Percentiles rank a stretch among this genome's conserved stretches.
These are phyloP conservation scores for Ilex aquifolium DNA, from an alignment of 257 asterid genomes.

Conservation along the genomic window DNA sequence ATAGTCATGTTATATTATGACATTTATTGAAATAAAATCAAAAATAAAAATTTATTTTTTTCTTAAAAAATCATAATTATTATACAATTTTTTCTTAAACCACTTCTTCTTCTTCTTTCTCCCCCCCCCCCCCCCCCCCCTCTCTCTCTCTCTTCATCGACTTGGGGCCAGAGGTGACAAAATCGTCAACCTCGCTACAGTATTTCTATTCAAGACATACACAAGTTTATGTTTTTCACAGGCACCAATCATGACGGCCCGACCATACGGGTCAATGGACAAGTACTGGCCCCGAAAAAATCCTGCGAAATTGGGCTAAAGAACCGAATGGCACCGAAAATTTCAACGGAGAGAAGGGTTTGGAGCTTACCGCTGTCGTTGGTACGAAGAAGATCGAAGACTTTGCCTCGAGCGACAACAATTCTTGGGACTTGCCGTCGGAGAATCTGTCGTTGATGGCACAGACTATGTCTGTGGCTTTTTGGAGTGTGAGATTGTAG, in stretches of 20 bases:
- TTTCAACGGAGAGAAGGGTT: constrained; percentile 78
- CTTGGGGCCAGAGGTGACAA: constrained; percentile 85
- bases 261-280: constrained; percentile 95
- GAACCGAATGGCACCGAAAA: constrained; percentile 91
- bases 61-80: too few species aligned
- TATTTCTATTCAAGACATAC: constrained; percentile 92
- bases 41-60: too few species aligned
- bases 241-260: constrained; percentile 98
- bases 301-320: constrained; percentile 91
- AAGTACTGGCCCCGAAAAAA: constrained; percentile 94
- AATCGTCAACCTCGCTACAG: constrained; percentile 91
- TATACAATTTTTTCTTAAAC: too few species aligned
- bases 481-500: constrained; percentile 90
- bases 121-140: too few species aligned
- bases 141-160: too few species aligned
- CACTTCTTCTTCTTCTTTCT: too few species aligned
- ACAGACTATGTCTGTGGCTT: constrained; percentile 77
- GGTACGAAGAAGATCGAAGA: constrained; percentile 91
- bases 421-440: constrained; percentile 88
- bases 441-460: constrained; percentile 95
- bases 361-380: constrained; percentile 94
- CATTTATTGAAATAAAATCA: too few species aligned
- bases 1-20: too few species aligned
- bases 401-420: constrained; percentile 88
- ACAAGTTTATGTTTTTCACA: constrained; percentile 98